Conservation (phyloP, 306 rosid genomes). For the Albizia julibrissin region DNA sequence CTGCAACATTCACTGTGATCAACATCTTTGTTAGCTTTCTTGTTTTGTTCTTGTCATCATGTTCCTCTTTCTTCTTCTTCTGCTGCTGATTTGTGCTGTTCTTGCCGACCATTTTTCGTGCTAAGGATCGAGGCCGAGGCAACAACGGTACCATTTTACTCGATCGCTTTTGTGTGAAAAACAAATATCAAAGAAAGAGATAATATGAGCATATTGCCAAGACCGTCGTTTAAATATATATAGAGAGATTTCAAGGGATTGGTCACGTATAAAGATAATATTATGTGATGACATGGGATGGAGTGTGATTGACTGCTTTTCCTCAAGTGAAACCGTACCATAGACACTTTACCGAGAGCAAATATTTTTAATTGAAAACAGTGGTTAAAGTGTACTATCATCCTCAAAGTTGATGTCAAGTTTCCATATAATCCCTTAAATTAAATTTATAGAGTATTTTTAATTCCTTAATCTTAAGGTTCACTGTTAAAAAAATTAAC, state of each 20-base stretch:
- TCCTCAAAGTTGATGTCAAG: too few species aligned
- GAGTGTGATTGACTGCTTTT: neutral
- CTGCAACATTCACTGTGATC: conserved; percentile 62
- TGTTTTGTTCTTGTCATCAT: neutral
- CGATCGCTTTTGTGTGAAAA: neutral
- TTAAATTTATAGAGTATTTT: too few species aligned
- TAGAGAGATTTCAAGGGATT: neutral
- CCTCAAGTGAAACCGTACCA: neutral
- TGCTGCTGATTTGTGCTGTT: neutral
- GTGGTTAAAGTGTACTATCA: too few species aligned
- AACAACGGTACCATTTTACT: neutral
- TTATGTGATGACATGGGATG: neutral
- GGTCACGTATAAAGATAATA: neutral
- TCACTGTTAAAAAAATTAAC: too few species aligned
- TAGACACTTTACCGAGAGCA: neutral
- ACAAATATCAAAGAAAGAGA: neutral
- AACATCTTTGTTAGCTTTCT: conserved; percentile 41
- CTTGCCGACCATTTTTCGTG: neutral
- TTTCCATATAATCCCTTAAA: too few species aligned
- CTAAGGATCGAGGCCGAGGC: neutral
- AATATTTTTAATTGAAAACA: too few species aligned
- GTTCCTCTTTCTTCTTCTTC: neutral
- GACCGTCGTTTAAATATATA: neutral
- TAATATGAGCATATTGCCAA: neutral
- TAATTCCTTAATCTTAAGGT: too few species aligned